Conservation (phyloP, 202 grass and related monocot species). For the Brachypodium distachyon region DNA sequence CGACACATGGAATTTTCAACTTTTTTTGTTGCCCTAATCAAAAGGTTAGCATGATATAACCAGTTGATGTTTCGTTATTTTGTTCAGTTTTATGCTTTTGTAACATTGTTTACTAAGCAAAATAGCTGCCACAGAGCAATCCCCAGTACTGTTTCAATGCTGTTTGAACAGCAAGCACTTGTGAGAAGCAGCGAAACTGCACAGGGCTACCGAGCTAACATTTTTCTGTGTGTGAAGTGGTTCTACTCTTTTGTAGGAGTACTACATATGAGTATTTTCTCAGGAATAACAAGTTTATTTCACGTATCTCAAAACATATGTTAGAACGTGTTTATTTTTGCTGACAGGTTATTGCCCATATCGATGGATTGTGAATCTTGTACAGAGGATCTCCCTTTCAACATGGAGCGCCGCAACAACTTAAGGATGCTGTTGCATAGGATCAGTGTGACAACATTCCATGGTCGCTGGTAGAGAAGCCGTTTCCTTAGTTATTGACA, state of each 20-base stretch:
- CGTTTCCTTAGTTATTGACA: neutral
- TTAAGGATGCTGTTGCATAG: neutral
- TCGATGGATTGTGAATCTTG: neutral
- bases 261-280: neutral
- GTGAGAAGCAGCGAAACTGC: neutral
- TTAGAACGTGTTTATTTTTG: neutral
- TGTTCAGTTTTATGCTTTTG: too few species aligned
- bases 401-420: neutral
- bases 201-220: neutral
- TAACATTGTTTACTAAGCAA: too few species aligned
- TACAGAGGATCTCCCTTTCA: neutral
- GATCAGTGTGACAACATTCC: neutral
- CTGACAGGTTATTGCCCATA: neutral
- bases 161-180: neutral
- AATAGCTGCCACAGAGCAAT: too few species aligned
- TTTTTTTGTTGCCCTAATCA: too few species aligned
- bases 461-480: neutral
- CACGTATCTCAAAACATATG: neutral
- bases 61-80: too few species aligned
- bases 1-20: too few species aligned
- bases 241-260: neutral
- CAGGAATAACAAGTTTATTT: neutral
- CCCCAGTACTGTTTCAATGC: too few species aligned
- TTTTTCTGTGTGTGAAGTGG: neutral
- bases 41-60: too few species aligned